Base-by-base conservation (phyloP, 306 rosid species). In the Trichosanthes cucumerina region DNA sequence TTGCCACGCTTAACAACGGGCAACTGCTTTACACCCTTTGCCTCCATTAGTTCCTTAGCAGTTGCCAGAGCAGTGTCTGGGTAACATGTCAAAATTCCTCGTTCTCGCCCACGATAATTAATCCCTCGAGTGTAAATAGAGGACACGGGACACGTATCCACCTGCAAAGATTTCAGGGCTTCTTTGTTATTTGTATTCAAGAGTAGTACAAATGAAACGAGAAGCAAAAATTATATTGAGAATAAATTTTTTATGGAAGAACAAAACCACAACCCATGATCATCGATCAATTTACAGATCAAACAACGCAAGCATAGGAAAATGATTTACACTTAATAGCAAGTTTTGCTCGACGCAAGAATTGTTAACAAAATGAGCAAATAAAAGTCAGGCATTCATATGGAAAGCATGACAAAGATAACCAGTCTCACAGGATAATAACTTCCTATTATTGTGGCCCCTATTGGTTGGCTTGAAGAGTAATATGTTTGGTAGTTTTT, bases 41-140 rank as follows among this genome's bases (percentile, higher is more conserved):
- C 99, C 84, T 95, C 99, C 97, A 95, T 95, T 78, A 95, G 89
- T 73, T 95, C 98, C 87, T 86, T 91, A 73, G 99, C 96, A 84
- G 84, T 82, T 75, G 96, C 90, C 86, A 95, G 86, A 87, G 78
- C 86, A 33, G 90, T 86, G 82, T 90, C 93, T 28, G 97, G 93
- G 78, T 86, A 91, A 78, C 99, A 95, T 62, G 97, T 95, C 81
- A 91, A 76, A 63, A 95, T 83, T 60, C 97, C 96, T 49, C 99
- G 97, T 19, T 79, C 89, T 81, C 80, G 87, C 74, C 98, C 99
- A 18, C 88, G 93, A 66, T 92, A 95, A 82, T 82, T 88, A 77
- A 92, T 86, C 81, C 96, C 96, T 76, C 91, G 93, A 75, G 98
- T 92, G 77, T 97, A 95, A 78, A 88, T 85, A 72, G 98, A 86